Base-by-base conservation (phyloP, 179 eudicot genomes). In the Beta corolliflora region DNA sequence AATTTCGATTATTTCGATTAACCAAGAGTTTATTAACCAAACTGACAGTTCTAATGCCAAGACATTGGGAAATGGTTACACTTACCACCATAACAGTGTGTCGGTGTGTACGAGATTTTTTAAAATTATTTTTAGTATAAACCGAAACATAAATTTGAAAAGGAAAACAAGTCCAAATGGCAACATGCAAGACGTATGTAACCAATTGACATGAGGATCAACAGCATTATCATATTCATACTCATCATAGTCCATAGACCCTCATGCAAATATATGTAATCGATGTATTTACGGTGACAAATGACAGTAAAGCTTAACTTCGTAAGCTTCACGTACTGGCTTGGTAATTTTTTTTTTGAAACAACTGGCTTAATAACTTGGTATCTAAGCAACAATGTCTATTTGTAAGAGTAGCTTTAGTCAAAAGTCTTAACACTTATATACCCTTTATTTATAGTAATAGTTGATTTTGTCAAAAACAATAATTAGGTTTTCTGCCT, bases 271-370 rank as follows among this genome's bases (percentile, higher is more conserved):
- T 9, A 21, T 9, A 5, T 25, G 23, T 59, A 58, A 15, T 19
- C 7, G 5, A 1, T 4, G 41, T 44, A n/a, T 7, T 4, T 48
- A 11, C 21, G 59, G 5, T 50, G 58, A 59, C 18, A 19, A 52
- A 72, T 72, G 45, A 52, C 44, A 14, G 18, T 31, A 19, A 29
- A 66, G 71, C 71, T 12, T 71, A n/a, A n/a, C 36, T n/a, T 5
- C 41, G 44, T 73, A 53, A 53, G 31, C 44, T 53, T 73, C 7
- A 73, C 76, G 76, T 73, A 23, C 41, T 25, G 76, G 76, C 61
- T 23, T 23, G n/a, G 29, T 70, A 19, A 45, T 4, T 71, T 71
- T 29, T 29, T 29, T 29, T 29, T 29, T 29, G 31, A 29, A 29
- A 29, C 31, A 29, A 29, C 31, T 29, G 31, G 31, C 31, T 29